Evolutionary conservation across 768 basidiomycete species (phyloP).

Genomic region (Suillus alpinus): DNA sequence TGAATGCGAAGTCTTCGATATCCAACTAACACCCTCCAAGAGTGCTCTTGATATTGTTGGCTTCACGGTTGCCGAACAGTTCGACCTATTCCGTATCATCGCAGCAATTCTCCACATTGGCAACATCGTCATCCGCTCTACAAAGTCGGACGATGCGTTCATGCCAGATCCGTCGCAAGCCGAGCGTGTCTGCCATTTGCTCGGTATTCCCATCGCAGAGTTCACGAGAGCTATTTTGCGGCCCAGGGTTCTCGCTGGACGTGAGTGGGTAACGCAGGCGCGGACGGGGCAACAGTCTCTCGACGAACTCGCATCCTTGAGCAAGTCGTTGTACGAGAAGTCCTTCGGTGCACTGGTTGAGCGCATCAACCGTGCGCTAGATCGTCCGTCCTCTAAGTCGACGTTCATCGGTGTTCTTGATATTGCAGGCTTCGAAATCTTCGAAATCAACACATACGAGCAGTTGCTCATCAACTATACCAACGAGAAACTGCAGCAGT

Average conservation of each 20-base stretch:
- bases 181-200: slow-evolving; percentile 84
- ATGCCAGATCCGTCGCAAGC: slow-evolving; percentile 84
- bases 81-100: slow-evolving; percentile 90
- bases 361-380: slow-evolving; percentile 90
- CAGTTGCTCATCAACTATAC: slow-evolving; percentile 98
- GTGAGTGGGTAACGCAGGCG: slow-evolving; percentile 96
- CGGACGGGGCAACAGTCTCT: slow-evolving; percentile 88
- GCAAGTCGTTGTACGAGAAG: slow-evolving; percentile 97
- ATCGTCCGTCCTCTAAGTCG: slow-evolving; percentile 86
- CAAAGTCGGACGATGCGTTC: slow-evolving; percentile 73
- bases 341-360: slow-evolving; percentile 93
- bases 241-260: slow-evolving; percentile 88
- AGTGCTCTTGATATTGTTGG: slow-evolving; percentile 87
- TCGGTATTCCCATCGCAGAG: slow-evolving; percentile 84
- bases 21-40: slow-evolving; percentile 34
- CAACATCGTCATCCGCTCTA: slow-evolving; percentile 81
- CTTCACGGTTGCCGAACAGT: slow-evolving; percentile 78
- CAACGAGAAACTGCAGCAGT: slow-evolving; percentile 97
- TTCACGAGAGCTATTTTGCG: slow-evolving; percentile 87
- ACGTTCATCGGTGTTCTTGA: slow-evolving; percentile 98
- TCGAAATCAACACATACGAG: slow-evolving; percentile 92
- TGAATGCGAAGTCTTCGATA: slow-evolving; percentile 25
- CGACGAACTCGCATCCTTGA: slow-evolving; percentile 87
- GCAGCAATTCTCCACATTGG: slow-evolving; percentile 95
- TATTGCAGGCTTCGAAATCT: slow-evolving; percentile 99